Evolutionary conservation across 2,329 filamentous ascomycete species (phyloP).

Genomic region (Hortaea werneckii): DNA sequence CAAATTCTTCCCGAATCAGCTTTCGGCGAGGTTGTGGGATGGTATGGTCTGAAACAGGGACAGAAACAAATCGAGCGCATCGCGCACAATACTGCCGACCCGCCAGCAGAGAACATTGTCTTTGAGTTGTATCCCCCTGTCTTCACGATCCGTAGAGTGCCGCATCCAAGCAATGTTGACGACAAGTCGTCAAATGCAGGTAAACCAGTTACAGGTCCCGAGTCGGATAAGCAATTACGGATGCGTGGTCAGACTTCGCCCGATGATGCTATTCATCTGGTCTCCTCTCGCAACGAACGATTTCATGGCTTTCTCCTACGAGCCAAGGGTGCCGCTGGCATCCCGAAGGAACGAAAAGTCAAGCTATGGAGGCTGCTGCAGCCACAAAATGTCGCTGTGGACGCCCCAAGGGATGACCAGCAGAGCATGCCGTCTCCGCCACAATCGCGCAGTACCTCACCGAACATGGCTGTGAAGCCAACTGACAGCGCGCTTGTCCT

Average conservation of each 20-base stretch:
- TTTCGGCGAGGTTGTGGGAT: conserved; percentile 69
- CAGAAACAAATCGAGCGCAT: conserved; percentile 59
- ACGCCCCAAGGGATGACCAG: conserved; percentile 12
- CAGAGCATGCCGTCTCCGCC: conserved; percentile 36
- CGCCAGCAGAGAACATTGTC: conserved; percentile 53
- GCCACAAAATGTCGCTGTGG: conserved; percentile 24
- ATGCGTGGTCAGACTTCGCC: conserved; percentile 15
- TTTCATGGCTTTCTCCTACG: conserved; percentile 68
- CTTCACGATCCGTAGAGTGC: conserved; percentile 74
- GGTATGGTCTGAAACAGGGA: conserved; percentile 67
- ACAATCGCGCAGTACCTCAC: conserved; percentile 35
- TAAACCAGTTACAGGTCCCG: conserved; percentile 5
- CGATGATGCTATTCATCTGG: conserved; percentile 53
- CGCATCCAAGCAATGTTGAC: conserved; percentile 42
- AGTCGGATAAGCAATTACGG: conserved; percentile 8
- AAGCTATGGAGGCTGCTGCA: conserved; percentile 61
- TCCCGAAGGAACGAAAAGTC: conserved; percentile 63
- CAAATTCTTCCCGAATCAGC: conserved; percentile 67
- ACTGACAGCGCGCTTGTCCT: conserved; percentile 46
- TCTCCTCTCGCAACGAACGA: conserved; percentile 59
- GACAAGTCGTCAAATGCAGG: conserved; percentile 7
- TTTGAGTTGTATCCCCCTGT: conserved; percentile 80
- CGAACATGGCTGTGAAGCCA: conserved; percentile 32
- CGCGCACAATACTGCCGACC: conserved; percentile 63
- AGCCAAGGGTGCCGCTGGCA: conserved; percentile 57